Conservation (phyloP, 805 yeast species). For the Wickerhamiella hasegawae region DNA sequence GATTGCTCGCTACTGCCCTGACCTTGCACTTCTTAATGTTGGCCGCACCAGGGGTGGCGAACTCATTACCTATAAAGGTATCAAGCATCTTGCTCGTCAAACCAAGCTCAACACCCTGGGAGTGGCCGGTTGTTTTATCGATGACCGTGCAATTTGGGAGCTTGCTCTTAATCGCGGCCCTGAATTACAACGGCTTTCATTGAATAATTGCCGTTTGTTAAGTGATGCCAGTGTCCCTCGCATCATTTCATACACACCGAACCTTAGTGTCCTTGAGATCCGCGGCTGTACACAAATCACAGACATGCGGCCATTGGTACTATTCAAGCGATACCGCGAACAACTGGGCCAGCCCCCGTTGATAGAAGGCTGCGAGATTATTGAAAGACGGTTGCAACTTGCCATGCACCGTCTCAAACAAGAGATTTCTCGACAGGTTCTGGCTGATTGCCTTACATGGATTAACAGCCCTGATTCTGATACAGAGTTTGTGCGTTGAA, state of each 20-base stretch:
- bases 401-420: constrained; percentile 46
- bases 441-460: constrained; percentile 45
- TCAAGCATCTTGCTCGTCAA: constrained; percentile 39
- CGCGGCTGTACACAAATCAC: constrained; percentile 43
- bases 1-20: constrained; percentile 44
- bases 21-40: constrained; percentile 47
- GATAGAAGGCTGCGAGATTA: constrained; percentile 63
- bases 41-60: constrained; percentile 64
- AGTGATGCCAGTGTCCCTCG: constrained; percentile 45
- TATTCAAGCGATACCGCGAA: constrained; percentile 34
- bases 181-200: constrained; percentile 45
- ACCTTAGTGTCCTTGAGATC: constrained; percentile 60
- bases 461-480: constrained; percentile 13
- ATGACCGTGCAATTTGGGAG: constrained; percentile 71
- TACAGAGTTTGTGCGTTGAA: background rate
- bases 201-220: constrained; percentile 52
- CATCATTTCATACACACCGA: constrained; percentile 35
- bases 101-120: constrained; percentile 60
- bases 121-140: constrained; percentile 71
- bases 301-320: constrained; percentile 47
- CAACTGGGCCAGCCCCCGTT: constrained; percentile 32
- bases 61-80: constrained; percentile 52
- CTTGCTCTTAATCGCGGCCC: constrained; percentile 39
- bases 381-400: constrained; percentile 41
- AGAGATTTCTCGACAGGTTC: constrained; percentile 37